These are phyloP conservation scores for Apophysomyces sp. DNA, from an alignment of 371 early-diverging fungal species.

Conservation along the genomic window DNA sequence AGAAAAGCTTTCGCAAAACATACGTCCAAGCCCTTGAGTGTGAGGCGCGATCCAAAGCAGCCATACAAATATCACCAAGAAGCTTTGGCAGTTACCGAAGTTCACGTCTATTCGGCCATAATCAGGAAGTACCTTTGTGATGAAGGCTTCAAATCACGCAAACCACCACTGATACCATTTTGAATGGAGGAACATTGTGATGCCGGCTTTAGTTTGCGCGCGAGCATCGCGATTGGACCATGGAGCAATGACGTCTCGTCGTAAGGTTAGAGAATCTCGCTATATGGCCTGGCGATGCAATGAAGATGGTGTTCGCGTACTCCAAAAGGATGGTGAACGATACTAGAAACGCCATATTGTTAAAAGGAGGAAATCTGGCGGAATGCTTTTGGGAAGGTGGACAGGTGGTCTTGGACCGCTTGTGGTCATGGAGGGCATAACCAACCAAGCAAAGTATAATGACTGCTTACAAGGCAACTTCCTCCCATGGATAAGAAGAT, in stretches of 20 bases:
- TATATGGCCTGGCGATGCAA: not conserved
- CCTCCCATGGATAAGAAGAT: slow-evolving; percentile 7
- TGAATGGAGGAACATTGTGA: not conserved
- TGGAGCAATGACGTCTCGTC: not conserved
- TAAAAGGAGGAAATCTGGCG: not conserved
- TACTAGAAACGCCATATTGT: not conserved
- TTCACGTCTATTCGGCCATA: not conserved
- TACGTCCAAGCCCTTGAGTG: not conserved
- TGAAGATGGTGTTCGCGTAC: not conserved
- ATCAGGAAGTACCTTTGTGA: not conserved
- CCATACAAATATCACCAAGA: not conserved
- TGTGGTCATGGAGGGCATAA: not conserved
- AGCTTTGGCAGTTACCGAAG: not conserved
- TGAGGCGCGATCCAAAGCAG: not conserved
- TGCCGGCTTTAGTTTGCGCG: not conserved
- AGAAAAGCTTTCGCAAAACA: not conserved
- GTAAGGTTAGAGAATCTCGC: not conserved
- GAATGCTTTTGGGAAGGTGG: slow-evolving; percentile 1
- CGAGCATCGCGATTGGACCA: not conserved
- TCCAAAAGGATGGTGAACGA: no score
- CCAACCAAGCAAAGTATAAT: not conserved
- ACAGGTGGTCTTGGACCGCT: not conserved
- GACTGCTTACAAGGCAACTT: not conserved
- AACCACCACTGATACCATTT: not conserved
- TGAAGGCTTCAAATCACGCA: not conserved